phyloP scores from a whole-genome alignment of 305 asterid genomes.

The Solanum chacoense region DNA sequence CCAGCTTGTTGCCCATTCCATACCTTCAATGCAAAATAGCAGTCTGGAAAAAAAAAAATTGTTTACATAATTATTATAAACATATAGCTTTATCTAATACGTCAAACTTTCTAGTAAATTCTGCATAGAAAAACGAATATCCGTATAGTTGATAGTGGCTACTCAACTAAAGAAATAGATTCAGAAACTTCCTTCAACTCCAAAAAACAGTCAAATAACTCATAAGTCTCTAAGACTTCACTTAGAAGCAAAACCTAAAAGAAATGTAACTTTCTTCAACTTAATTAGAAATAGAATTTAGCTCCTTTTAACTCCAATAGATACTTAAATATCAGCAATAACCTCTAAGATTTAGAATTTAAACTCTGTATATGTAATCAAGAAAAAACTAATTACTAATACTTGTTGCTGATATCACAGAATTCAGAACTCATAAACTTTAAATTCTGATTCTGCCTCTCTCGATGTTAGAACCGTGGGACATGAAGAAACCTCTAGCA shows the following conservation, averaged over 20 bases:
- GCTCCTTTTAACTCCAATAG: neutral
- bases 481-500: neutral
- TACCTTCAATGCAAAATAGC: slow-evolving; percentile 83
- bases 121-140: neutral
- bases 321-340: neutral
- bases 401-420: neutral
- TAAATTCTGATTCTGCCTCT: neutral
- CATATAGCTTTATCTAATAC: neutral
- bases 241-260: neutral
- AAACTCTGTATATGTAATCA: neutral
- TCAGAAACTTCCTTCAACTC: neutral
- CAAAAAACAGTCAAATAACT: neutral
- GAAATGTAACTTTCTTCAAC: neutral
- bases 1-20: slow-evolving; percentile 86
- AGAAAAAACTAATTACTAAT: neutral
- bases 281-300: neutral
- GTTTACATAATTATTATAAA: neutral
- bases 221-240: neutral
- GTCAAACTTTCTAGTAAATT: neutral
- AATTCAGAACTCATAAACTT: neutral
- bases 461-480: neutral
- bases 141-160: neutral
- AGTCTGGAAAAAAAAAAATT: slow-evolving; percentile 25
- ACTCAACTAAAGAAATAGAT: neutral
- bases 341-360: neutral